Percentiles rank a stretch among this genome's conserved stretches.
Evolutionary conservation across 495 filamentous ascomycete species (phyloP).

Genomic region (Tuber brumale): DNA sequence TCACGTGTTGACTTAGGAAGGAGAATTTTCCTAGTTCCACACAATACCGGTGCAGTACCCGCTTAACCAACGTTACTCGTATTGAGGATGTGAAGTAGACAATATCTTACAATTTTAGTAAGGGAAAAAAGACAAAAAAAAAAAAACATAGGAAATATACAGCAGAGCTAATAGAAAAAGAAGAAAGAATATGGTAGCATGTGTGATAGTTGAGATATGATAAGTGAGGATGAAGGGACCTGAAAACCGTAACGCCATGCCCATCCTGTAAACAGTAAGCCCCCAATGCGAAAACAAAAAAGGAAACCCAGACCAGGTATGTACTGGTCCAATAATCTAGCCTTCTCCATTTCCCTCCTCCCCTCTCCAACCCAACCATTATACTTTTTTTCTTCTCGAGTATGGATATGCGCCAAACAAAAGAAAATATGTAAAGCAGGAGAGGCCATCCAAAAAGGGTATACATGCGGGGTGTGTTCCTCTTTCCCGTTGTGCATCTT

Average conservation of each 20-base stretch:
- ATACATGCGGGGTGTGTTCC: not conserved
- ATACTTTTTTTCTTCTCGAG: not conserved
- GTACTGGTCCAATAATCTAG: not conserved
- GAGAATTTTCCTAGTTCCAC: not conserved
- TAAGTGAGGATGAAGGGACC: not conserved
- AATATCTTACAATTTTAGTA: not conserved
- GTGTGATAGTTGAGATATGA: not conserved
- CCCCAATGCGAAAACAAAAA: not conserved
- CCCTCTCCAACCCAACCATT: not conserved
- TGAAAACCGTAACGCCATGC: not conserved
- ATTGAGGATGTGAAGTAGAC: not conserved
- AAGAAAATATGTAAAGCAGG: slow-evolving; percentile 2
- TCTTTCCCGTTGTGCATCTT: not conserved
- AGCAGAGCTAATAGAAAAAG: not conserved
- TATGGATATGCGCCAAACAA: not conserved
- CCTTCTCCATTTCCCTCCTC: not conserved
- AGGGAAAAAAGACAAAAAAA: not conserved
- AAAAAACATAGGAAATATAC: not conserved
- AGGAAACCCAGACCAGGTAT: not conserved
- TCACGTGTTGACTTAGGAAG: not conserved
- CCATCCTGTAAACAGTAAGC: slow-evolving; percentile 4
- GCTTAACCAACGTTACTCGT: not conserved
- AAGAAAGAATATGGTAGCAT: not conserved
- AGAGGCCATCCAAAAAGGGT: slow-evolving; percentile 1
- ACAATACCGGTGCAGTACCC: not conserved